phyloP scores from a whole-genome alignment of 768 basidiomycete species.

The Mycena pura region DNA sequence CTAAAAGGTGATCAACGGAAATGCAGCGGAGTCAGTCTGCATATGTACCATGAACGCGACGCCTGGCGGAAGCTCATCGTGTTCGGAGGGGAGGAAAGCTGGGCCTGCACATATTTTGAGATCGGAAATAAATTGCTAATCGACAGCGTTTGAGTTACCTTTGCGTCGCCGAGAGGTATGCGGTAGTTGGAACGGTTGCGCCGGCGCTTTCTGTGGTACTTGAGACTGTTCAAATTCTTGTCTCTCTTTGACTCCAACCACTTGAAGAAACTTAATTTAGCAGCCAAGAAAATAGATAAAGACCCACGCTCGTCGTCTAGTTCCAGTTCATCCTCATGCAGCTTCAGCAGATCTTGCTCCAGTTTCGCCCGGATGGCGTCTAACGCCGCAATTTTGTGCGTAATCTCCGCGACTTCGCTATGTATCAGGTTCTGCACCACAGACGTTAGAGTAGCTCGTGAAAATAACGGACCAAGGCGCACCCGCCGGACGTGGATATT shows the following conservation, averaged over 20 bases:
- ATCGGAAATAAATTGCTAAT: neutral
- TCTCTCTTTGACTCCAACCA: conserved; percentile 89
- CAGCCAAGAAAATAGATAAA: neutral
- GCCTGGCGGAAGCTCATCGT: conserved; percentile 91
- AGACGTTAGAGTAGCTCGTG: conserved; percentile 13
- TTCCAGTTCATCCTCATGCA: conserved; percentile 96
- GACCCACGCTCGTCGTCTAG: conserved; percentile 92
- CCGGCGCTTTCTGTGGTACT: conserved; percentile 37
- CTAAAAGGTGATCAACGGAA: conserved; percentile 46
- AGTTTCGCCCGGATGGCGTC: conserved; percentile 82
- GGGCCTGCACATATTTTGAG: conserved; percentile 61
- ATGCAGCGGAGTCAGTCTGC: neutral
- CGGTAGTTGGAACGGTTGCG: conserved; percentile 52
- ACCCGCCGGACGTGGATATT: conserved; percentile 90
- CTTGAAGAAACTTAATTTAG: conserved; percentile 46
- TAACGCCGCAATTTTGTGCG: conserved; percentile 85
- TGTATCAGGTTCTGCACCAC: conserved; percentile 75
- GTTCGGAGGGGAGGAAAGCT: conserved; percentile 95
- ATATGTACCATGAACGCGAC: conserved; percentile 92
- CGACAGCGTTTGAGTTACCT: conserved; percentile 46
- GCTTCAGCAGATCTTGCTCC: conserved; percentile 80
- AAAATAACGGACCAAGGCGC: conserved; percentile 36
- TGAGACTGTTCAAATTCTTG: conserved; percentile 70
- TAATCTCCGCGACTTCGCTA: conserved; percentile 88
- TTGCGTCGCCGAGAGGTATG: conserved; percentile 74